Conservation (phyloP, 257 asterid genomes). For the Haberlea rhodopensis region DNA sequence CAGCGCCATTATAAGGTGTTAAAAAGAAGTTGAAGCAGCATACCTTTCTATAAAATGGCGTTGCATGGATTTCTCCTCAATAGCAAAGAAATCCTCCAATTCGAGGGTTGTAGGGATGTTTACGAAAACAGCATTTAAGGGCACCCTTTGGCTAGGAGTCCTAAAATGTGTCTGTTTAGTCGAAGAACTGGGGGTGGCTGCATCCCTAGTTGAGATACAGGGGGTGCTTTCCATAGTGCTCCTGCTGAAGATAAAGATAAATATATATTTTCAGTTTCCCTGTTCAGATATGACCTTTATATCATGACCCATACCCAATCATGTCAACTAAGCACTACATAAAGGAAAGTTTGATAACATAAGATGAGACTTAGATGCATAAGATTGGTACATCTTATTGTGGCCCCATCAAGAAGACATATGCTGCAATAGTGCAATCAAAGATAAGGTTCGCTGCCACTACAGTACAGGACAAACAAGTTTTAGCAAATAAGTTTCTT, state of each 20-base stretch:
- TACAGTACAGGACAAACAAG: not conserved
- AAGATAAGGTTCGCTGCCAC: not conserved
- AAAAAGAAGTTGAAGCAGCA: not conserved
- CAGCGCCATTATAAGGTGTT: not conserved
- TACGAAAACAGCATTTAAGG: slow-evolving; percentile 26
- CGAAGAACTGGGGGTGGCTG: slow-evolving; percentile 46
- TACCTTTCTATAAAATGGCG: slow-evolving; percentile 43
- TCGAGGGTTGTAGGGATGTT: slow-evolving; percentile 37
- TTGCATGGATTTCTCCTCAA: slow-evolving; percentile 38
- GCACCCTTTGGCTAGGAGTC: slow-evolving; percentile 22
- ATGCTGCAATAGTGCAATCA: not conserved
- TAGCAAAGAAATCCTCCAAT: slow-evolving; percentile 42
- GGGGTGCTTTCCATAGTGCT: slow-evolving; percentile 69
- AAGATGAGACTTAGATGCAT: not conserved
- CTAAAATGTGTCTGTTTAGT: slow-evolving; percentile 35
- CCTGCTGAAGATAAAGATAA: slow-evolving; percentile 31
- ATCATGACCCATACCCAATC: not conserved
- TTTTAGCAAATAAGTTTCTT: not conserved
- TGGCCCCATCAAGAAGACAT: not conserved
- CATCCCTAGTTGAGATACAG: slow-evolving; percentile 45
- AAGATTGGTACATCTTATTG: not conserved
- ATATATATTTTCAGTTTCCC: too few relatives aligned
- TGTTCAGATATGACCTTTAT: too few relatives aligned
- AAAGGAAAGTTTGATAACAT: not conserved
- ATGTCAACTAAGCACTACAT: not conserved